Evolutionary conservation across 345 rosid genomes (phyloP).

Genomic region (Linum tenue): DNA sequence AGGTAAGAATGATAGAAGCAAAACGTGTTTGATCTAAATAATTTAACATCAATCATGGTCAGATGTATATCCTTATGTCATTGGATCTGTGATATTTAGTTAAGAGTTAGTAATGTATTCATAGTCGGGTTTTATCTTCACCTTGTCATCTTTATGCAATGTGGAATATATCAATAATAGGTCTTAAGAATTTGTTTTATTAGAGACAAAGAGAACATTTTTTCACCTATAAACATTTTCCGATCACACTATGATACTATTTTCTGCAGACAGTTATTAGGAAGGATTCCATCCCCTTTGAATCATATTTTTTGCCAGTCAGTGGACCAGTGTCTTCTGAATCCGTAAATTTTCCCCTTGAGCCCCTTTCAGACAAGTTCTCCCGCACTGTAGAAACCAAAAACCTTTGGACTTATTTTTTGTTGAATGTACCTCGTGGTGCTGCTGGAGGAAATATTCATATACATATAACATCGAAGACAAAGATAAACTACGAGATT

Average conservation of each 20-base stretch:
- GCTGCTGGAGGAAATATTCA: conserved; percentile 93
- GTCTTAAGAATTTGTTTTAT: not conserved
- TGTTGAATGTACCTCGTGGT: conserved; percentile 64
- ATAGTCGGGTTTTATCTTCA: not conserved
- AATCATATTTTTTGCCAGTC: conserved; percentile 70
- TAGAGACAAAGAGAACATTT: not conserved
- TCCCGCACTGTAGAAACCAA: conserved; percentile 36
- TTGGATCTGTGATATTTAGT: not conserved
- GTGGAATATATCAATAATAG: not conserved
- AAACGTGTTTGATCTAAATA: not conserved
- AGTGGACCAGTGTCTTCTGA: conserved; percentile 40
- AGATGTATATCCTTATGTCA: not conserved
- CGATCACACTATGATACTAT: not conserved
- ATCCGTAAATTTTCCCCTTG: conserved; percentile 54
- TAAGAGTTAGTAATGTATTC: not conserved
- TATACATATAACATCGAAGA: conserved; percentile 44
- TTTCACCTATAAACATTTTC: not conserved
- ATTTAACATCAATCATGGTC: not conserved
- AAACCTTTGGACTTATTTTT: conserved; percentile 69
- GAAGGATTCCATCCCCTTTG: conserved; percentile 55
- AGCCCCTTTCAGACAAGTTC: conserved; percentile 60
- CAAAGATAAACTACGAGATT: conserved; percentile 48
- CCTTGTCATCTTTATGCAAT: not conserved
- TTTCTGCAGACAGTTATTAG: conserved; percentile 71
- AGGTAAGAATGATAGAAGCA: not conserved